These are phyloP conservation scores for Fusarium torreyae DNA, from an alignment of 2,329 filamentous ascomycete genomes.

Conservation along the genomic window DNA sequence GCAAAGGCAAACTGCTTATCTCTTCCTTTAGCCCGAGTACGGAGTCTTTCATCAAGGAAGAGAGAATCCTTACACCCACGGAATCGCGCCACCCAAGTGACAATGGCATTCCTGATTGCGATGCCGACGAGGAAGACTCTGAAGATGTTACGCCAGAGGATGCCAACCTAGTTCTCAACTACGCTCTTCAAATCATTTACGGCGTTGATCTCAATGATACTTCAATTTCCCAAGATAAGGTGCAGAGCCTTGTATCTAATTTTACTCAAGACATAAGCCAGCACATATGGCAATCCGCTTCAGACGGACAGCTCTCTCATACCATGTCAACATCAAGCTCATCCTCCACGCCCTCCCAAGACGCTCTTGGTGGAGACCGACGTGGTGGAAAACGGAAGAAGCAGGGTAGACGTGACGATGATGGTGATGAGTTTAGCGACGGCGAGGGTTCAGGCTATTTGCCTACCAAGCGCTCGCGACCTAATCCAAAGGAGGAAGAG, in stretches of 20 bases:
- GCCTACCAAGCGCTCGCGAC: constrained; percentile 51
- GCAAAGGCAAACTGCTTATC: constrained; percentile 17
- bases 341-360: constrained; percentile 52
- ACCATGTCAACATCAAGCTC: constrained; percentile 53
- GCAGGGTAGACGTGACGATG: constrained; percentile 50
- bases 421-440: constrained; percentile 55
- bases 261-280: constrained; percentile 55
- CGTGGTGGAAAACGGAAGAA: constrained; percentile 57
- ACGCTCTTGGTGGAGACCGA: constrained; percentile 42
- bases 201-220: constrained; percentile 56
- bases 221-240: constrained; percentile 47
- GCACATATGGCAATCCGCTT: constrained; percentile 53
- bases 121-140: constrained; percentile 37
- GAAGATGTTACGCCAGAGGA: constrained; percentile 54
- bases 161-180: constrained; percentile 55
- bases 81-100: constrained; percentile 21
- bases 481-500: constrained; percentile 56
- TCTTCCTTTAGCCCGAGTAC: constrained; percentile 24
- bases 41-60: constrained; percentile 45
- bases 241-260: constrained; percentile 52
- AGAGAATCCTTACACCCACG: constrained; percentile 36
- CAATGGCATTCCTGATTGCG: neutral
- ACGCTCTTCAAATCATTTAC: constrained; percentile 57
- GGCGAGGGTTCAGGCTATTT: constrained; percentile 53
- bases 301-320: constrained; percentile 51